Conservation (phyloP, 2,329 filamentous ascomycete species). For the Verticillium alfalfae region DNA sequence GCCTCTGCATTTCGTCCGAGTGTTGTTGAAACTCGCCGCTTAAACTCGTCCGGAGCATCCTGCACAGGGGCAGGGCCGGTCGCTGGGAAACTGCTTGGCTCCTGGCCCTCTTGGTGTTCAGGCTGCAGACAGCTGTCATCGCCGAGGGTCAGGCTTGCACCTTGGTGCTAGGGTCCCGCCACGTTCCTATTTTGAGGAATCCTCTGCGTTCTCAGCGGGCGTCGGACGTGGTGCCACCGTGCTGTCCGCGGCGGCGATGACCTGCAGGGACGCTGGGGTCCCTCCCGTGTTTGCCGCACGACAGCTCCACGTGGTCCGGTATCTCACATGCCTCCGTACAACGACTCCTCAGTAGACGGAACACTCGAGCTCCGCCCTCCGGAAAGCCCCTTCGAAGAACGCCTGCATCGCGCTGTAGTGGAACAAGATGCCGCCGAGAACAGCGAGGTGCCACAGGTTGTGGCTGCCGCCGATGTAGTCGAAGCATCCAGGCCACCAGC, state of each 20-base stretch:
- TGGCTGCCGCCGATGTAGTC: conserved; percentile 95
- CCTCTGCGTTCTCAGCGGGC: too few species aligned
- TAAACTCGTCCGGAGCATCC: background rate
- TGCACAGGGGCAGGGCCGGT: background rate
- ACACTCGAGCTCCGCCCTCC: conserved; percentile 57
- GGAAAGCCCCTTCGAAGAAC: conserved; percentile 78
- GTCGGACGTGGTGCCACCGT: too few species aligned
- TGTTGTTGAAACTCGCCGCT: background rate
- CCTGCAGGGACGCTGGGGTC: too few species aligned
- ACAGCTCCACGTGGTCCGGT: too few species aligned
- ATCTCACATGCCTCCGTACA: background rate
- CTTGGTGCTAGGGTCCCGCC: background rate
- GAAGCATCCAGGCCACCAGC: conserved; percentile 88
- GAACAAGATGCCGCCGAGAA: conserved; percentile 92
- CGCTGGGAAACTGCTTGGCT: background rate
- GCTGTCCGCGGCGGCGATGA: too few species aligned
- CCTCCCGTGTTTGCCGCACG: background rate
- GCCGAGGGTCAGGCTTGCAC: background rate
- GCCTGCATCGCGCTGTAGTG: conserved; percentile 96
- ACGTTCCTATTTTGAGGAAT: too few species aligned
- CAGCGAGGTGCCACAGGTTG: conserved; percentile 95
- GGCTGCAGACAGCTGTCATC: background rate
- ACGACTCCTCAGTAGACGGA: conserved; percentile 37
- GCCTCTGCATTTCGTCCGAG: background rate
- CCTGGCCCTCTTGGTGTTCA: too few species aligned